phyloP scores from a whole-genome alignment of 2,329 filamentous ascomycete genomes.

The Neofusicoccum umdonicola region DNA sequence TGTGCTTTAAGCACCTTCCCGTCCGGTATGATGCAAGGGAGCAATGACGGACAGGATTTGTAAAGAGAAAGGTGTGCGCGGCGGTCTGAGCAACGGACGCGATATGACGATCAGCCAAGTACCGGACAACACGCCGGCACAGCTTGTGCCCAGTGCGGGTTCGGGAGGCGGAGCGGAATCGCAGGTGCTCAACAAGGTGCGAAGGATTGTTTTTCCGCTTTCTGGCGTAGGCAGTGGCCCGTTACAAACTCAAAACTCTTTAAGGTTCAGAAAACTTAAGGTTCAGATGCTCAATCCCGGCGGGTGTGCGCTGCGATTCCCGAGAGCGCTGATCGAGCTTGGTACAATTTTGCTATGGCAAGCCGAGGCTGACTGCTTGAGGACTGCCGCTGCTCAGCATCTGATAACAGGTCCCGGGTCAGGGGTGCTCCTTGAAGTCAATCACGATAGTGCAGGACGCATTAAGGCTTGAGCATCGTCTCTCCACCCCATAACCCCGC shows the following conservation, averaged over 20 bases:
- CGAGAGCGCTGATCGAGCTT: not conserved
- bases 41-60: constrained; percentile 1
- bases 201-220: not conserved
- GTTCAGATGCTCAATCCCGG: not conserved
- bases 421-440: constrained; percentile 11
- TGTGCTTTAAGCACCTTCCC: not conserved
- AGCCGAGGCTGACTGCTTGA: not conserved
- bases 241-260: constrained; percentile 6
- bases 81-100: not conserved
- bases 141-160: constrained; percentile 1
- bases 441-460: not conserved
- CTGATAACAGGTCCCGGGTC: not conserved
- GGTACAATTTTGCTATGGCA: not conserved
- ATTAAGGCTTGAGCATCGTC: constrained; percentile 1
- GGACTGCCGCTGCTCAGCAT: not conserved
- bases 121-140: not conserved
- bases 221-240: not conserved
- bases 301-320: not conserved
- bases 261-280: not conserved
- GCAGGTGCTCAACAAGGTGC: not conserved
- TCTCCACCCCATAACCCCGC: constrained; percentile 6
- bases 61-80: not conserved
- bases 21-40: constrained; percentile 7
- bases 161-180: not conserved
- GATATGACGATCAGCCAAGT: constrained; percentile 13